Base-by-base conservation (phyloP, 2,329 filamentous ascomycete species). In the Leptographium radiaticola region DNA sequence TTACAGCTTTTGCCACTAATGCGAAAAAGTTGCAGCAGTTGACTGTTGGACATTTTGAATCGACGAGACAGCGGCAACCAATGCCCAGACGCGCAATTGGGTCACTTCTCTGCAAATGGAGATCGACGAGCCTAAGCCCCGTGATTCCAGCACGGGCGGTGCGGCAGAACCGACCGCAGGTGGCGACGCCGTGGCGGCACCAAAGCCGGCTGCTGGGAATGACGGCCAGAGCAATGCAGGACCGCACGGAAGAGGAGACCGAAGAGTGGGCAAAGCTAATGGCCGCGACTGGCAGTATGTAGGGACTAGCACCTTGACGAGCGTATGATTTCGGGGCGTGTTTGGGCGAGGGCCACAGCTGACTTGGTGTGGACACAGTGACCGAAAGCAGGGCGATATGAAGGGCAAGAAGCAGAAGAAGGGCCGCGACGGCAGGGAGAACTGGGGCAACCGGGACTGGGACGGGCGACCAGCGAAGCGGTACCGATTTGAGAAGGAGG, bases 231-330 rank as follows among this genome's bases (percentile, higher is more conserved):
- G 8, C 36, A 12, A 39, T 42, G 31, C 48, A 25, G 25, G 36
- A 8, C 20, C 16, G 47, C 18, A 11, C 18, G 30, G 20, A 20
- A 25, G 15, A n/a, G 30, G 25, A 10, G n/a, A 18, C n/a, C 31
- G 42, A 15, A 44, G 31, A 20, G 13, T 20, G 33, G 33, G 42
- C 11, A 4, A 16, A 2, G 2, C 5, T 25, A 25, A 25, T 12
- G 50, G 43, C 10, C 25, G 49, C 9, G 36, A 50, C 20, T 18
- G 49, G 39, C 51, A 52, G 51, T 52, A 52, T 52, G 51, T 52
- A 52, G 51, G 50, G 31, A 31, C 10, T 12, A 45, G 43, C 15
- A 2, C 13, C 25, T 45, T 31, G 7, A 6, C 10, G n/a, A 20
- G n/a, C 7, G 16, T 15, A 4, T 8, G 6, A n/a, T 6, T n/a